Base-by-base conservation (phyloP, 805 yeast species). In the Ogataea naganishii region DNA sequence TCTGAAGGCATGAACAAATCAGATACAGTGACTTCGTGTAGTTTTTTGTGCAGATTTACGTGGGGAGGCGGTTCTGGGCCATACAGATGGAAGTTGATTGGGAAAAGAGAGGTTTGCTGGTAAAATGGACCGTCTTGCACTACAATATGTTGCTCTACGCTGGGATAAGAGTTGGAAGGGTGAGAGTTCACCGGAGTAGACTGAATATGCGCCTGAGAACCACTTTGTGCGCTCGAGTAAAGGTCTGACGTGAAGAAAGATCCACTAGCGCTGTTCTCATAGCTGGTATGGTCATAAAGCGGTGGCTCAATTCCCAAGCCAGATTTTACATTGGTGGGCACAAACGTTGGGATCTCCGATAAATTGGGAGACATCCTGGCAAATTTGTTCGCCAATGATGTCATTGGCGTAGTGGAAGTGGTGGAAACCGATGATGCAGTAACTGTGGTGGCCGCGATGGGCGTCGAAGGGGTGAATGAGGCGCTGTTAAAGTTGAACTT, bases 61-160 rank as follows among this genome's bases (percentile, higher is more conserved):
- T 79, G 76, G 7, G 86, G 88, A 3, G 88, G 84, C 7, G 96
- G 89, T 18, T 74, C 69, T 2, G 96, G 96, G 0, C 96, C 92
- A 56, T 89, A 88, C 23, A 85, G 57, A 55, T 88, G 95, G 50
- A 83, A 82, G 46, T 85, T 85, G 25, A 83, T 58, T 0, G 81
- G 80, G 39, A 58, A 74, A 22, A 51, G 29, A 20, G 59, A 40
- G 1, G 61, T 50, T 17, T 53, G 56, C 24, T 54, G 59, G 36
- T 44, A 50, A 38, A 47, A 56, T 10, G 46, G 41, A 7, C 49
- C 56, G 12, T 44, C 52, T 7, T 37, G 35, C 18, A 37, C 32
- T 25, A 28, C 3, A 11, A n/a, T n/a, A n/a, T 28, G 31, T 3
- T 18, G 20, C n/a, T 12, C 31, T n/a, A n/a, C n/a, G n/a, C n/a